Evolutionary conservation across 805 yeast species (phyloP).

Genomic region (Komagataella pastoris): DNA sequence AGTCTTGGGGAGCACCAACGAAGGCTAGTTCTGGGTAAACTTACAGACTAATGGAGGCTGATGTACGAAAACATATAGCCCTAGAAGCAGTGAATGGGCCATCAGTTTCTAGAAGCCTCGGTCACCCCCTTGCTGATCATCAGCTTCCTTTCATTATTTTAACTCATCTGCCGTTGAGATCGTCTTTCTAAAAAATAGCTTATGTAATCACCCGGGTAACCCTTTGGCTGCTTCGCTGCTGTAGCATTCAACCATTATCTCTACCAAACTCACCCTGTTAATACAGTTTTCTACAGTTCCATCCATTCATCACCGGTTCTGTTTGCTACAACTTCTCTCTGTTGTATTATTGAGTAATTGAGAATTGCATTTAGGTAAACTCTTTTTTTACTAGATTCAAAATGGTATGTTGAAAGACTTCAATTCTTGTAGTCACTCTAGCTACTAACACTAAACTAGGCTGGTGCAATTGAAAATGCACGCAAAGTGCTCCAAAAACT

Average conservation of each 20-base stretch:
- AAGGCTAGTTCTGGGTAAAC: neutral
- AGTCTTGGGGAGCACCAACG: neutral
- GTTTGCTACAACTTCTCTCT: neutral
- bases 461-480: slow-evolving; percentile 95
- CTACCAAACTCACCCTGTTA: neutral
- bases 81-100: too few relatives aligned
- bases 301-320: neutral
- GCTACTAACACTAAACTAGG: slow-evolving; percentile 27
- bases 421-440: neutral
- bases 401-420: neutral
- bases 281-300: neutral
- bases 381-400: neutral
- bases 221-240: neutral
- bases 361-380: neutral
- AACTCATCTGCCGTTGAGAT: neutral
- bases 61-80: neutral
- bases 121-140: too few relatives aligned
- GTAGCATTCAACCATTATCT: neutral
- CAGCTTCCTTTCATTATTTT: too few relatives aligned
- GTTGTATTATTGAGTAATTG: neutral
- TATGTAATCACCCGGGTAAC: neutral
- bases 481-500: slow-evolving; percentile 85
- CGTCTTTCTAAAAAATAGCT: neutral
- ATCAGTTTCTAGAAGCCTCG: too few relatives aligned
- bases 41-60: neutral